A percentile compares a stretch with the other conserved stretches of the same genome.
Evolutionary conservation across 805 yeast genomes (phyloP).

Genomic region (Kodamaea hsintzibuensis): DNA sequence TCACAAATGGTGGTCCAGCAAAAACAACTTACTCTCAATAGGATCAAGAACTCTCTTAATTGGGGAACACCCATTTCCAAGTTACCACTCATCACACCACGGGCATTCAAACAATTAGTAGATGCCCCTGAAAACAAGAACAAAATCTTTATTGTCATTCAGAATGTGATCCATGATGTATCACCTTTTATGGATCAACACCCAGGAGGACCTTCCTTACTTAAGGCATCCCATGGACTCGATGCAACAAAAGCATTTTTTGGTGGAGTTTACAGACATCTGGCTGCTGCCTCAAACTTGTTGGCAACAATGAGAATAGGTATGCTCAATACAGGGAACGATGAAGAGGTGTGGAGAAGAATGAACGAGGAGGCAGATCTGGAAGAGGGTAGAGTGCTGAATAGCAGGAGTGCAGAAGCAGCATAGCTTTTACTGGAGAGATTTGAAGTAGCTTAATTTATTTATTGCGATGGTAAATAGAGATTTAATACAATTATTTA

Average conservation of each 20-base stretch:
- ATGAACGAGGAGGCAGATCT: slow-evolving; percentile 62
- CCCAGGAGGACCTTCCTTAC: slow-evolving; percentile 87
- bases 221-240: slow-evolving; percentile 80
- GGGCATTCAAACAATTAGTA: slow-evolving; percentile 44
- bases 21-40: slow-evolving; percentile 77
- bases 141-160: slow-evolving; percentile 73
- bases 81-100: slow-evolving; percentile 63
- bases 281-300: slow-evolving; percentile 89
- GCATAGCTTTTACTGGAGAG: slow-evolving; percentile 23
- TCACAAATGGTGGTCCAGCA: slow-evolving; percentile 58
- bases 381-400: slow-evolving; percentile 21
- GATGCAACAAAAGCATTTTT: slow-evolving; percentile 94
- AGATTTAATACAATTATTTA: neutral
- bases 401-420: slow-evolving; percentile 35
- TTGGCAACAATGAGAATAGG: slow-evolving; percentile 94
- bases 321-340: slow-evolving; percentile 76
- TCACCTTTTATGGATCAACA: slow-evolving; percentile 89
- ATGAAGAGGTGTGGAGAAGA: slow-evolving; percentile 82
- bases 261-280: slow-evolving; percentile 92
- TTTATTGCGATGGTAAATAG: neutral
- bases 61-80: slow-evolving; percentile 95
- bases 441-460: neutral
- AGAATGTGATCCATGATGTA: slow-evolving; percentile 91
- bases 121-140: slow-evolving; percentile 39
- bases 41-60: slow-evolving; percentile 72